These are phyloP conservation scores for Pythium chondricola DNA, from an alignment of 352 stramenopile species.

Conservation along the genomic window DNA sequence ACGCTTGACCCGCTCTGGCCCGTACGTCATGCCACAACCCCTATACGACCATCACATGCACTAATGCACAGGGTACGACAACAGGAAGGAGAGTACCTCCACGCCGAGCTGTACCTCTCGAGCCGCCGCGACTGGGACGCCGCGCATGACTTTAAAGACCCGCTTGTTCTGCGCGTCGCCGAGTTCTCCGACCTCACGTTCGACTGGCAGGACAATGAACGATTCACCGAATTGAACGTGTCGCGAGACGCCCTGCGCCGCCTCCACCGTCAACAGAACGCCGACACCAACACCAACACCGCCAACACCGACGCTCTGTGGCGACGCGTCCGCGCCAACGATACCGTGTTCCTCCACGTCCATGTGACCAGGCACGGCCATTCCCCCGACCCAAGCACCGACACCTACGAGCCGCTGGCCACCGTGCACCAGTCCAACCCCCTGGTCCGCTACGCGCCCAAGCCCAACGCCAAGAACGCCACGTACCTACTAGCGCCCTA, in stretches of 20 bases:
- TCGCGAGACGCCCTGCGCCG: constrained; percentile 18
- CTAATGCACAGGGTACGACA: not conserved
- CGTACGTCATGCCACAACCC: constrained; percentile 15
- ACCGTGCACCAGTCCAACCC: constrained; percentile 65
- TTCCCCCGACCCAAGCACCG: constrained; percentile 32
- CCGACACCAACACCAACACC: too few relatives aligned
- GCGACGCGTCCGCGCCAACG: constrained; percentile 38
- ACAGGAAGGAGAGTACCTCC: constrained; percentile 43
- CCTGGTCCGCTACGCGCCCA: constrained; percentile 46
- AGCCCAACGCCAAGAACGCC: constrained; percentile 56
- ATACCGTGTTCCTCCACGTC: constrained; percentile 62
- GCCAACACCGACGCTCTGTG: constrained; percentile 19
- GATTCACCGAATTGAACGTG: constrained; percentile 45
- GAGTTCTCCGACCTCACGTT: constrained; percentile 53
- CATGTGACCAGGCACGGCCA: constrained; percentile 55
- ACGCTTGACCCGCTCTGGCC: constrained; percentile 63
- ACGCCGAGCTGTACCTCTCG: constrained; percentile 60
- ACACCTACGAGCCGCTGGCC: constrained; percentile 41
- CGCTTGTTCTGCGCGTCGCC: constrained; percentile 34
- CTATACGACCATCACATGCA: not conserved
- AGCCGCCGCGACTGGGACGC: constrained; percentile 34
- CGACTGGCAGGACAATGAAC: constrained; percentile 62
- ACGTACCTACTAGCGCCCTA: constrained; percentile 40
- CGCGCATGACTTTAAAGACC: constrained; percentile 30
- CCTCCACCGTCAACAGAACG: constrained; percentile 3